Evolutionary conservation across 2,329 filamentous ascomycete species (phyloP), one percentile per base, ranked within the genome.

Genomic region (Huntiella omanensis): DNA sequence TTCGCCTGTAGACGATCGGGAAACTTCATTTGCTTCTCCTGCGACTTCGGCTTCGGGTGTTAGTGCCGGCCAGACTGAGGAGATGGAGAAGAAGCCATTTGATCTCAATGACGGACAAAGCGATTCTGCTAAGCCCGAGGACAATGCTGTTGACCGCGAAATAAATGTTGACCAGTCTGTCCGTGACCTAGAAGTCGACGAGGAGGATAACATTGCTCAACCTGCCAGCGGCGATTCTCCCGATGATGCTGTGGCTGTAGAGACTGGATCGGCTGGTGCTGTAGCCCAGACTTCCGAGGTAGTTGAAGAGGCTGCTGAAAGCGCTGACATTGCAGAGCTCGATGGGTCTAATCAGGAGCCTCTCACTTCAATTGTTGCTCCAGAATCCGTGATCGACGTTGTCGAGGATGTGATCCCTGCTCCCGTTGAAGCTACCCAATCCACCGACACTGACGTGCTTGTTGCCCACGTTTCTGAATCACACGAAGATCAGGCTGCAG

Each of bases 21-120:
- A 49, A 11, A 47, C 35, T n/a, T 49, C 48, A 4, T 49, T 49
- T 47, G 48, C 48, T 4, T 49, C 48, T 8, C 48, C 48, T 3
- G 48, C 48, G n/a, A 49, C 48, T 12, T 43, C 48, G 1, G 48
- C 48, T n/a, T 49, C 48, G 16, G 33, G 45, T 17, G 32, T 17
- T 12, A 38, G 33, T 3, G n/a, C 40, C 10, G 35, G 12, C 3
- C 36, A 36, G 5, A 28, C 28, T 34, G 13, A 13, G 11, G 48
- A 46, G 6, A 17, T 47, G 13, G 48, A 49, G 40, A 33, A 22
- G 15, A 49, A 46, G 40, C 44, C 48, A 4, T 16, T 49, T 5
- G 44, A 49, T 40, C 22, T 49, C 4, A 11, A 36, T 7, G 15
- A 37, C 12, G 34, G 37, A 6, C 11, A 11, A 22, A 5, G 5